A percentile compares a stretch with the other conserved stretches of the same genome.
phyloP scores from a whole-genome alignment of 306 rosid genomes.

The Cicer judaicum region DNA sequence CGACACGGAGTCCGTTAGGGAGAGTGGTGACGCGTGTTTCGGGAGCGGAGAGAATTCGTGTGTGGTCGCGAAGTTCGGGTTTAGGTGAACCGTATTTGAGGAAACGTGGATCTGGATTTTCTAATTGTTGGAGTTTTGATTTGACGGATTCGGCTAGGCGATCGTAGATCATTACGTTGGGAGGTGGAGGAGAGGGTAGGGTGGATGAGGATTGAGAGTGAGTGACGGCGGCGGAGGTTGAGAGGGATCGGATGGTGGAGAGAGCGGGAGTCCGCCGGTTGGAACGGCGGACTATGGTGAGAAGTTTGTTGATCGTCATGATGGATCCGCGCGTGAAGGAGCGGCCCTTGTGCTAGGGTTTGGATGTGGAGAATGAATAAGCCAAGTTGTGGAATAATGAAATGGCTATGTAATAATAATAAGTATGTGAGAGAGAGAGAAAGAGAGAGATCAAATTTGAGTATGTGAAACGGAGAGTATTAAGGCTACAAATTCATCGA shows the following conservation, averaged over 20 bases:
- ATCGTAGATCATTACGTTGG: conserved; percentile 89
- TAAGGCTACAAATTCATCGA: background rate
- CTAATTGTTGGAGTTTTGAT: conserved; percentile 66
- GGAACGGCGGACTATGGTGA: conserved; percentile 71
- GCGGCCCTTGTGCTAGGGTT: conserved; percentile 44
- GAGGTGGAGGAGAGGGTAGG: conserved; percentile 74
- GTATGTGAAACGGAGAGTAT: background rate
- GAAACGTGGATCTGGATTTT: conserved; percentile 86
- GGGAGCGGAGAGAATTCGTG: conserved; percentile 78
- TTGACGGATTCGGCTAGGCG: conserved; percentile 83
- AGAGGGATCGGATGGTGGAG: conserved; percentile 38
- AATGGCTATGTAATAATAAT: background rate
- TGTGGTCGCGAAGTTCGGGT: conserved; percentile 67
- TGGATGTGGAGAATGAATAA: conserved; percentile 4
- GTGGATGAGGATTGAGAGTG: conserved; percentile 58
- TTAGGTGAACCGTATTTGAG: conserved; percentile 88
- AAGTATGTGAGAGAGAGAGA: background rate
- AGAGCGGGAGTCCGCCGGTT: conserved; percentile 39
- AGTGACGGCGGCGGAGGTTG: conserved; percentile 43
- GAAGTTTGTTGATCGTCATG: conserved; percentile 82
- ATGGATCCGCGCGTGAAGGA: conserved; percentile 35
- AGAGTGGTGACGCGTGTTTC: conserved; percentile 87
- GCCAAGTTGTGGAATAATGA: background rate
- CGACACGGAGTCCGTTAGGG: conserved; percentile 85
- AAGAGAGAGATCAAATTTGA: background rate